Conservation (phyloP, 1,284 basidiomycete genomes). For the Pyrrhoderma noxium region DNA sequence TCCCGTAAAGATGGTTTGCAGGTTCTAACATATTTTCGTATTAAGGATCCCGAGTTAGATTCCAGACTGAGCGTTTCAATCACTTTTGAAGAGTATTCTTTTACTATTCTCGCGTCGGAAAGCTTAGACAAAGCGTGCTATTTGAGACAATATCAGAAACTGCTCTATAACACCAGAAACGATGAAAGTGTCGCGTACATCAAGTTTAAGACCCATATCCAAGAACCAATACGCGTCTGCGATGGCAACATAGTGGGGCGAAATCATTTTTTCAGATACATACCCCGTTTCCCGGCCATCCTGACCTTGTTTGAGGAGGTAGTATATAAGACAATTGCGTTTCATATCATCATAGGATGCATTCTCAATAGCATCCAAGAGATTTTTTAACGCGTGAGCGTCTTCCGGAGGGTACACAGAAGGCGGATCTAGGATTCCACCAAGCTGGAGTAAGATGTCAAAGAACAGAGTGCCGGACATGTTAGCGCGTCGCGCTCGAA, state of each 20-base stretch:
- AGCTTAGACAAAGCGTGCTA: constrained; percentile 56
- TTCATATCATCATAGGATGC: constrained; percentile 66
- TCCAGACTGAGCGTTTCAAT: constrained; percentile 55
- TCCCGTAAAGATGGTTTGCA: constrained; percentile 61
- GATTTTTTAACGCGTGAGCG: constrained; percentile 39
- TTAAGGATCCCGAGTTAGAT: constrained; percentile 41
- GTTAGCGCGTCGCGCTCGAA: constrained; percentile 52
- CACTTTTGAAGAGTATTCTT: constrained; percentile 69
- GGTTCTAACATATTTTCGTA: constrained; percentile 62
- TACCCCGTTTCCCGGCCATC: constrained; percentile 56
- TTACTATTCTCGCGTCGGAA: constrained; percentile 63
- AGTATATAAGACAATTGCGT: constrained; percentile 71
- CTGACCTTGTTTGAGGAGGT: constrained; percentile 65
- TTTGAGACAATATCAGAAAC: neutral
- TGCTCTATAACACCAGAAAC: neutral
- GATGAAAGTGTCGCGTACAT: constrained; percentile 31
- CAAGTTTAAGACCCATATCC: constrained; percentile 55
- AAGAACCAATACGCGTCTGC: constrained; percentile 76
- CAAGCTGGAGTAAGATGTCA: constrained; percentile 61
- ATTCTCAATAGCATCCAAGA: constrained; percentile 53
- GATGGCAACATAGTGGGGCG: constrained; percentile 62
- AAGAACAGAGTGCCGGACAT: constrained; percentile 63
- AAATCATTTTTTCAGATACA: constrained; percentile 48
- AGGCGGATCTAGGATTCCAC: constrained; percentile 50
- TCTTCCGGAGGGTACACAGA: constrained; percentile 63